Base-by-base conservation (phyloP, 352 stramenopile genomes). In the Aphanomyces cochlioides region DNA sequence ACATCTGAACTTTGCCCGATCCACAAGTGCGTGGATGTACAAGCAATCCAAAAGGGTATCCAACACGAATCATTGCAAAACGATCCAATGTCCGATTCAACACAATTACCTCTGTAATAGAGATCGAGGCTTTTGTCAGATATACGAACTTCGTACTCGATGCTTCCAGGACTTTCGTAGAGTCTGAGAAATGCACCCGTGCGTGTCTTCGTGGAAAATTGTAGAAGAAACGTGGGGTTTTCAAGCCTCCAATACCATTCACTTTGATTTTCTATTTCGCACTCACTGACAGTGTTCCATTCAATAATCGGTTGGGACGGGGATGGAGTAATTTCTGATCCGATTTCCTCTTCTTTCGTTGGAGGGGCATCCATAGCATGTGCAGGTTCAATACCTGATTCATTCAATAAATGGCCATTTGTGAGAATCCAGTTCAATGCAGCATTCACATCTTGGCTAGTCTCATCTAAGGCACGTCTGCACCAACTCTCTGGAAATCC, bases 391-490 rank as follows among this genome's bases (percentile, higher is more conserved):
- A 19, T 48, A 19, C 8, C 57, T 48, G 12, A 15, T n/a, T 50
- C 63, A 3, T 69, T 19, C 8, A 69, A 36, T 41, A 69, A 60
- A 41, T 69, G 17, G 34, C 63, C 63, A 37, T 69, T 69, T 17
- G 17, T 69, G 7, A 69, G 28, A 59, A 69, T 69, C 63, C 63
- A 69, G 36, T 69, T 69, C 13, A 69, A 47, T 7, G 63, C 63
- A 13, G 63, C 34, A 36, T 60, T 69, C 37, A 69, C 63, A 17
- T 69, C 63, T 38, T 69, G 45, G 5, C 47, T 15, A 47, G 40
- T 56, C 7, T 69, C 63, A 34, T 60, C 43, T 15, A 69, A 36
- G 17, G 63, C 63, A 5, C 63, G 63, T 43, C 37, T 59, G 28
- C 63, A 69, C 63, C 63, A 69, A 34, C 43, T 19, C 37, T 69